Evolutionary conservation across 306 rosid species (phyloP), one percentile per base, ranked within the genome.

Genomic region (Lathyrus sativus): DNA sequence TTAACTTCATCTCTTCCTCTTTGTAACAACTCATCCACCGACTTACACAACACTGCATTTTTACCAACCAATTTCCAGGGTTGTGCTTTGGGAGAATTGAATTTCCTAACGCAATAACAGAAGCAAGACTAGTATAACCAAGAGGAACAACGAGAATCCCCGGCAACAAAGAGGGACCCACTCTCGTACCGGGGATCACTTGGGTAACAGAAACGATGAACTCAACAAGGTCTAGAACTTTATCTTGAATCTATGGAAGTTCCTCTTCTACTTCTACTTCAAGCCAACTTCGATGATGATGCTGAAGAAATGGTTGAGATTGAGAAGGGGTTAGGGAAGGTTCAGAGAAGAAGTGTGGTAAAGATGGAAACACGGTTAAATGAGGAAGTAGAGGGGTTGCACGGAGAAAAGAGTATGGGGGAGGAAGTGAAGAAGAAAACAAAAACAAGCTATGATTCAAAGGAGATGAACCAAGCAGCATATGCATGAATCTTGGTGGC

Each of bases 211-310:
- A 84, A 28, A 96, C 98, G 0, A 96, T 86, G 87, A 89, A 92
- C 75, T 92, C 98, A 29, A 92, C 96, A 0, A 92, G 50, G 87
- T 92, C 98, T 74, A 89, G 53, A 42, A 96, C 96, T 82, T 92
- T 89, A 56, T 92, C 98, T 77, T 89, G 96, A 83, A 89, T 85
- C 98, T 96, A 89, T 0, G 98, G 96, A 10, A 92, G 70, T 57
- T 89, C 96, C 70, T 87, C 98, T 73, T 92, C 96, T 39, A 86
- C 90, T 75, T 87, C 93, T 14, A 78, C 91, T 11, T 83, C 93
- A 9, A 37, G n/a, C n/a, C 70, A 6, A 56, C 55, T 41, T 74
- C 84, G 71, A n/a, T 9, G 69, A 38, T 2, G 70, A 50, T 12
- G 49, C 65, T 9, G 11, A 17, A 6, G 7, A 12, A 12, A 19